Conservation (phyloP, 1,284 basidiomycete genomes). For the Tremellales sp. region DNA sequence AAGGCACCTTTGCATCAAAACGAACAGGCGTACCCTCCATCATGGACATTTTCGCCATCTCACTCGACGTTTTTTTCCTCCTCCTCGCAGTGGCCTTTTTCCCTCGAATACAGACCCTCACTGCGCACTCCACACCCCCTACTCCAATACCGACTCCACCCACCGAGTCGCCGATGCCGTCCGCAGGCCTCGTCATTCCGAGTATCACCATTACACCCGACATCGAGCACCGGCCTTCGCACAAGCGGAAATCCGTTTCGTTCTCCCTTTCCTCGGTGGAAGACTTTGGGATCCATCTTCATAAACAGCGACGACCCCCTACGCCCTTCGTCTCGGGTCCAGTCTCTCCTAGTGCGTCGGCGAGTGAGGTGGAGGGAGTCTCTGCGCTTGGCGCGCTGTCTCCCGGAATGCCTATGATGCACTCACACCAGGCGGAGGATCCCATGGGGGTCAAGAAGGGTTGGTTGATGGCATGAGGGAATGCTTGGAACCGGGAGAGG, state of each 20-base stretch:
- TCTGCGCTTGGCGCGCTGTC: conserved; percentile 3
- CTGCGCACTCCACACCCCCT: conserved; percentile 1
- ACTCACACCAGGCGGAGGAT: conserved; percentile 20
- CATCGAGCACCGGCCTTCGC: conserved; percentile 2
- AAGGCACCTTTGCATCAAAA: too few relatives aligned
- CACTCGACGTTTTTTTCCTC: conserved; percentile 28
- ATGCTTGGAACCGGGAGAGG: too few relatives aligned
- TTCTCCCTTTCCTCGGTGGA: conserved; percentile 33
- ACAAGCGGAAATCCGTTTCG: conserved; percentile 32
- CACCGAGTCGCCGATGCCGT: conserved; percentile 3
- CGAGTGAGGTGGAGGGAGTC: neutral
- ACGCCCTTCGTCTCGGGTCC: conserved; percentile 28
- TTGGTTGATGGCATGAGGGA: conserved; percentile 30
- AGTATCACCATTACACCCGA: conserved; percentile 19
- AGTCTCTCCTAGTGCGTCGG: conserved; percentile 3
- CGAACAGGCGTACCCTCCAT: too few relatives aligned
- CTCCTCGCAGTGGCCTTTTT: conserved; percentile 22
- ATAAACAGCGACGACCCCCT: conserved; percentile 20
- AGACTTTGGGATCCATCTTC: conserved; percentile 7
- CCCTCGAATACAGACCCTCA: conserved; percentile 5
- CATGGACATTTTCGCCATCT: conserved; percentile 19
- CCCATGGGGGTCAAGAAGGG: conserved; percentile 31
- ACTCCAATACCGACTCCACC: neutral
- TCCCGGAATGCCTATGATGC: conserved; percentile 8
- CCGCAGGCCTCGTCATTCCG: conserved; percentile 11